Conservation (phyloP, 176 grass and related monocot genomes). For the Lolium multiflorum region DNA sequence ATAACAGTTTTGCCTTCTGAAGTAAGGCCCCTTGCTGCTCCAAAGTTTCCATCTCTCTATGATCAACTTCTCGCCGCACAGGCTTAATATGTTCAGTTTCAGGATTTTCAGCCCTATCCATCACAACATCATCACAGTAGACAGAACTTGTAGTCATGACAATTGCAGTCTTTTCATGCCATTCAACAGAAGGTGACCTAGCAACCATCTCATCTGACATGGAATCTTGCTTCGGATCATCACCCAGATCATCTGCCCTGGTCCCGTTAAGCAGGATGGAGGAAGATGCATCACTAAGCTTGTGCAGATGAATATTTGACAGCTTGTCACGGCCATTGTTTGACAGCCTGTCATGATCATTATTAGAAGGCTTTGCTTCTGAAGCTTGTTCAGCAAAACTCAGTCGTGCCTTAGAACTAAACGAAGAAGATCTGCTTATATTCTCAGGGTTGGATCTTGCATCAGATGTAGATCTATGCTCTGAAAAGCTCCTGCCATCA, state of each 20-base stretch:
- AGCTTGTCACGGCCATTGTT: conserved; percentile 48
- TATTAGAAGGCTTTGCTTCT: conserved; percentile 55
- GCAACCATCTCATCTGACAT: conserved; percentile 32
- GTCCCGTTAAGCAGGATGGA: conserved; percentile 35
- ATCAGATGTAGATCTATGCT: conserved; percentile 77
- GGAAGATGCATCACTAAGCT: conserved; percentile 35
- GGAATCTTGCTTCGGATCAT: conserved; percentile 56
- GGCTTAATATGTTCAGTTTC: conserved; percentile 38
- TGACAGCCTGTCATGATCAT: conserved; percentile 45
- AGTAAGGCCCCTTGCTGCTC: conserved; percentile 55
- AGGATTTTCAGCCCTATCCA: conserved; percentile 63
- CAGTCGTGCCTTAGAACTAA: conserved; percentile 69
- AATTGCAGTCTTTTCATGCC: conserved; percentile 86
- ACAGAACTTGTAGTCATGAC: conserved; percentile 64
- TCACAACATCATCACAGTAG: conserved; percentile 71
- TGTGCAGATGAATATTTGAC: conserved; percentile 44
- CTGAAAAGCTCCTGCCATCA: conserved; percentile 64
- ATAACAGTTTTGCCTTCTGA: conserved; percentile 58
- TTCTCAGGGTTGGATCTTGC: conserved; percentile 69
- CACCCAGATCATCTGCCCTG: conserved; percentile 30
- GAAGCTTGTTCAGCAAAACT: conserved; percentile 70
- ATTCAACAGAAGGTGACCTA: conserved; percentile 66
- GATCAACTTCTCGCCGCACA: conserved; percentile 38
- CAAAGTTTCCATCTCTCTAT: conserved; percentile 38
- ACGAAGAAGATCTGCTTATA: conserved; percentile 89